Evolutionary conservation across 2,329 filamentous ascomycete genomes (phyloP).

Genomic region (Aspergillus neotritici): DNA sequence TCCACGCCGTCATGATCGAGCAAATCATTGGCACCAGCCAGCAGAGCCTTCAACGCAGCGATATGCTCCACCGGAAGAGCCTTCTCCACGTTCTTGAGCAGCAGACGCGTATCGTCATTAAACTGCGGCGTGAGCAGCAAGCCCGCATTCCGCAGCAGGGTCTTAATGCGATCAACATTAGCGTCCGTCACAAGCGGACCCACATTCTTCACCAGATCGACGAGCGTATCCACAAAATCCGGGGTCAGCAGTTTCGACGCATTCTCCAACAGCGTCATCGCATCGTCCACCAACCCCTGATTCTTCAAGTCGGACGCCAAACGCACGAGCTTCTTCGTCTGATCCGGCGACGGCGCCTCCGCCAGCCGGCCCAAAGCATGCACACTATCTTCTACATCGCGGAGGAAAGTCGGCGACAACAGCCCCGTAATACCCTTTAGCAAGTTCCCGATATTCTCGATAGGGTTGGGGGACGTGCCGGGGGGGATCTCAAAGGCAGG

Average conservation of each 20-base stretch:
- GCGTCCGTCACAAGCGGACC: background rate
- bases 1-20: background rate
- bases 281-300: background rate
- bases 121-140: background rate
- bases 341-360: background rate
- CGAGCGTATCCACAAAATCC: too few species aligned
- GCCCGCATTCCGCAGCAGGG: background rate
- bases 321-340: background rate
- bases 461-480: too few species aligned
- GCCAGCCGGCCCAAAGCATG: background rate
- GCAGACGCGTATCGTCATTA: background rate
- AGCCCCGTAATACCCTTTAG: too few species aligned
- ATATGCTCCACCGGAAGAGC: too few species aligned
- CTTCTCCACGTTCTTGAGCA: background rate
- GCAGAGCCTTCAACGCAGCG: too few species aligned
- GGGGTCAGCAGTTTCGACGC: background rate
- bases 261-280: background rate
- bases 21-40: background rate
- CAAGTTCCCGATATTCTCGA: too few species aligned
- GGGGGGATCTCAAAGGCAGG: too few species aligned
- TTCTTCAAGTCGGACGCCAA: background rate
- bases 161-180: constrained; percentile 1
- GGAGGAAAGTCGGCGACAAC: too few species aligned
- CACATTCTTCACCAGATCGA: background rate
- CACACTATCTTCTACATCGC: background rate